Evolutionary conservation across 345 rosid genomes (phyloP), one percentile per base, ranked within the genome.

Genomic region (Bretschneidera sinensis): DNA sequence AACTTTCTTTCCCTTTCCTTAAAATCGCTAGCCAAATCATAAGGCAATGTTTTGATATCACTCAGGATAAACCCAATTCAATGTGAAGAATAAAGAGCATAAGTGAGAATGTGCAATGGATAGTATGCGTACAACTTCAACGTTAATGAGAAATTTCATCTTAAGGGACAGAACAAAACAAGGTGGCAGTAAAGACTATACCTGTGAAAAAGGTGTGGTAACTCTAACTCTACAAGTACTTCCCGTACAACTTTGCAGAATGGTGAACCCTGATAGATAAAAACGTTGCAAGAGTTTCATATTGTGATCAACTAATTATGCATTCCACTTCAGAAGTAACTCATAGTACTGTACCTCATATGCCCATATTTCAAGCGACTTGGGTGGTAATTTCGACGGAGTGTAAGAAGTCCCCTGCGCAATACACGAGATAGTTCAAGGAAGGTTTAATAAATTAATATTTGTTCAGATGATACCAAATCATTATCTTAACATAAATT

Each of bases 301-400:
- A 17, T 17, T 48, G 4, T 48, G 21, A 48, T 18, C 3, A 14
- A 45, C 6, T 43, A 28, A 39, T 39, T 11, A 31, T 31, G 35
- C 35, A 31, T 31, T 39, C 45, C 4, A 39, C 1, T 11, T 39
- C n/a, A n/a, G n/a, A n/a, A n/a, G n/a, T 39, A 39, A 39, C 15
- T 39, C 1, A 39, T 5, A 39, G 4, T 31, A 31, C 35, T 31
- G 35, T 9, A 87, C 98, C 92, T 92, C 94, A 16, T 84, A 87
- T 48, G 97, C 83, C 97, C 98, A 92, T 63, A 89, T 17, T 71
- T 80, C 97, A 24, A 92, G 86, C 43, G 92, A 94, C 72, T 85
- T 80, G 24, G 97, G 97, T 55, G 97, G 98, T 70, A 84, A 68
- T 74, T 78, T 87, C 48, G 98, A 80, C 21, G 86, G 88, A 55